phyloP scores from a whole-genome alignment of 2,329 filamentous ascomycete genomes.

The Geosmithia morbida region DNA sequence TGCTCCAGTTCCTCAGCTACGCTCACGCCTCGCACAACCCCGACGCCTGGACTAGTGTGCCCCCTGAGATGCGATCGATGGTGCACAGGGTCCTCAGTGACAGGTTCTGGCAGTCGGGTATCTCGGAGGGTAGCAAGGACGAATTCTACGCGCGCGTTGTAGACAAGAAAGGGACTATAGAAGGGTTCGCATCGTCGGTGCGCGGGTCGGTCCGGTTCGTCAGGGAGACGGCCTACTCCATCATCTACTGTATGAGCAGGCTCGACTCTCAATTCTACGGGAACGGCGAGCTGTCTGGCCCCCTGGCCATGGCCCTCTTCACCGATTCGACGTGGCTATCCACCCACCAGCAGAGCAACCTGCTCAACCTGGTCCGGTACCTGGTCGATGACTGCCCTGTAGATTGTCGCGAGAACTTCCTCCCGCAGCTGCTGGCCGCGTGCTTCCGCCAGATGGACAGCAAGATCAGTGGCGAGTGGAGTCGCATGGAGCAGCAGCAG shows the following conservation, averaged over 20 bases:
- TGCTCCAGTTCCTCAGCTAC: slow-evolving; percentile 75
- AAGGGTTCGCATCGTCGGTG: slow-evolving; percentile 88
- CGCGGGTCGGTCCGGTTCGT: slow-evolving; percentile 80
- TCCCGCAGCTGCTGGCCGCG: slow-evolving; percentile 68
- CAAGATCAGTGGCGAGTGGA: slow-evolving; percentile 83
- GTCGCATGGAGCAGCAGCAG: slow-evolving; percentile 52
- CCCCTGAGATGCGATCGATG: slow-evolving; percentile 59
- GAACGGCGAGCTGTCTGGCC: slow-evolving; percentile 68
- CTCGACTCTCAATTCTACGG: slow-evolving; percentile 83
- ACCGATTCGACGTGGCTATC: slow-evolving; percentile 70
- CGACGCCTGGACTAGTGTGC: slow-evolving; percentile 65
- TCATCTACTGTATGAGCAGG: slow-evolving; percentile 84
- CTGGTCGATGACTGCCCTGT: slow-evolving; percentile 87
- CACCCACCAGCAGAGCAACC: slow-evolving; percentile 84
- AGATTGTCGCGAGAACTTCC: slow-evolving; percentile 60
- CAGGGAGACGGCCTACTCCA: slow-evolving; percentile 84
- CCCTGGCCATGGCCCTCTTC: slow-evolving; percentile 74
- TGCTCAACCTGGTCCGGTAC: slow-evolving; percentile 77
- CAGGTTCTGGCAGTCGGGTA: slow-evolving; percentile 96
- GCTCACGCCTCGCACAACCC: slow-evolving; percentile 87
- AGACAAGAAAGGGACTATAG: slow-evolving; percentile 75
- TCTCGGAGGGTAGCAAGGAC: slow-evolving; percentile 88
- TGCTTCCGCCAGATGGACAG: slow-evolving; percentile 77
- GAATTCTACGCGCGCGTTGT: slow-evolving; percentile 91
- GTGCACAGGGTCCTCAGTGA: slow-evolving; percentile 80